phyloP scores from a whole-genome alignment of 2,329 filamentous ascomycete species.

The Plenodomus lindquistii region DNA sequence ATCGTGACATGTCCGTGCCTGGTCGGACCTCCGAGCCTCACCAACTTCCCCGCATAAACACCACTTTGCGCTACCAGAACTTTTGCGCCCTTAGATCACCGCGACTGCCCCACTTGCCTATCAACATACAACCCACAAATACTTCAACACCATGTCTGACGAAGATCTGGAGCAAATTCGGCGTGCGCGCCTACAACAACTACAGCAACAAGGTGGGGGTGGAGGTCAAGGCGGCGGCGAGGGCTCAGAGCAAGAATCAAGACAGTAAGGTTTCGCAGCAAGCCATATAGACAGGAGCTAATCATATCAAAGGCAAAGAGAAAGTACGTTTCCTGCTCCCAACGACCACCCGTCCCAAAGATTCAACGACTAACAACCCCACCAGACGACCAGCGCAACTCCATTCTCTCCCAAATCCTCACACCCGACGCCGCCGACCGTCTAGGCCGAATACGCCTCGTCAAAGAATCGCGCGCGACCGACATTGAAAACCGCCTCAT shows the following conservation, averaged over 20 bases:
- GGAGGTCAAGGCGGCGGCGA: conserved; percentile 58
- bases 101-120: background rate
- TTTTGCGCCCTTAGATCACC: conserved; percentile 1
- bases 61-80: conserved; percentile 7
- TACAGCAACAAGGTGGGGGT: conserved; percentile 71
- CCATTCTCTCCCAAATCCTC: conserved; percentile 89
- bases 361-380: conserved; percentile 31
- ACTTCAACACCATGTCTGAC: conserved; percentile 60
- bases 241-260: conserved; percentile 63
- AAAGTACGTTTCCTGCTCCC: conserved; percentile 10
- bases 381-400: conserved; percentile 71
- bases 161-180: conserved; percentile 79
- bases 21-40: conserved; percentile 8
- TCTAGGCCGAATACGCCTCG: conserved; percentile 88
- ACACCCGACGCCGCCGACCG: conserved; percentile 92
- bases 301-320: conserved; percentile 20
- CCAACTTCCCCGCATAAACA: conserved; percentile 10
- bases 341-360: conserved; percentile 40
- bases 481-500: conserved; percentile 94
- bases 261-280: conserved; percentile 39
- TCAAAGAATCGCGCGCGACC: conserved; percentile 86
- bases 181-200: conserved; percentile 88
- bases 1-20: background rate
- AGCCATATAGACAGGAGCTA: background rate
- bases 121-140: background rate